These are phyloP conservation scores for Entamoeba moshkovskii DNA, from an alignment of 208 protist species.

Conservation along the genomic window DNA sequence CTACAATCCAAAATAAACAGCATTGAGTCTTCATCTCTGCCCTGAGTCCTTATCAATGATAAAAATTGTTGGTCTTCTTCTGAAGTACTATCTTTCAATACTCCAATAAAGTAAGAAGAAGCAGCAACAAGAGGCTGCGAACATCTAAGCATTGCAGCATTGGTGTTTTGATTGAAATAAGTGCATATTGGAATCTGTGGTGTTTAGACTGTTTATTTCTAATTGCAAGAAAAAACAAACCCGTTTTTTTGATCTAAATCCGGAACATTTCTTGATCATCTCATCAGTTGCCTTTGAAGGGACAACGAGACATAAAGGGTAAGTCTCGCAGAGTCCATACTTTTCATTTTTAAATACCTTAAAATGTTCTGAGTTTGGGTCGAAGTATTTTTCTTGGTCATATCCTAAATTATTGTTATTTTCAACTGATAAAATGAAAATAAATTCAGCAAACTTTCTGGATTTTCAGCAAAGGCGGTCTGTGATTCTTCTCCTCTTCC, in stretches of 20 bases:
- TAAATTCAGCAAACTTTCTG: neutral
- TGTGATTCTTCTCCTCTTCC: neutral
- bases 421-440: neutral
- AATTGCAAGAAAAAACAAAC: neutral
- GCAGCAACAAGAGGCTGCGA: neutral
- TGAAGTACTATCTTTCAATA: neutral
- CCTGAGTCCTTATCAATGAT: neutral
- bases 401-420: neutral
- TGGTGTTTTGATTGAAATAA: neutral
- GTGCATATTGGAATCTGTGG: neutral
- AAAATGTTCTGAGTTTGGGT: neutral
- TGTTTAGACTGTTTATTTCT: neutral
- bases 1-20: conserved; percentile 26
- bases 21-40: neutral
- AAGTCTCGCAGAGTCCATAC: neutral
- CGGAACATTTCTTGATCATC: neutral
- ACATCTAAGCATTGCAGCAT: neutral
- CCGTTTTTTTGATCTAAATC: conserved; percentile 5
- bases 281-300: neutral
- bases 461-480: neutral
- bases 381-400: neutral
- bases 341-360: neutral
- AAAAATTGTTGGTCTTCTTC: conserved; percentile 10
- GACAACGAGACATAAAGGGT: neutral
- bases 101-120: neutral